Conservation (phyloP, 2,329 filamentous ascomycete genomes). For the Chlorencoelia australis region DNA sequence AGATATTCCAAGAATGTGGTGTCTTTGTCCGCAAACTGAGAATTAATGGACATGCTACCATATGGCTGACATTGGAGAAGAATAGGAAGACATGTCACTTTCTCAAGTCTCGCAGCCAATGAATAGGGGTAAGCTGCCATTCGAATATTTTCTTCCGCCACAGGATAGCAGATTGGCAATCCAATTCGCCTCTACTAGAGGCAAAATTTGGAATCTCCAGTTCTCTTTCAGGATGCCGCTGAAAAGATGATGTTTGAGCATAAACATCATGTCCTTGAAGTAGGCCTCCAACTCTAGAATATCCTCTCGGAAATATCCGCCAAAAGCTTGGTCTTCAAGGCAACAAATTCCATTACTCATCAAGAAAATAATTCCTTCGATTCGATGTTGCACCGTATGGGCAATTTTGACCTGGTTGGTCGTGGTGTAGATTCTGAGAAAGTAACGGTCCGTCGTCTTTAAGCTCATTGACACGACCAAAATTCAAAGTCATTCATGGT, state of each 20-base stretch:
- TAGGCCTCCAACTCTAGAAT: conserved; percentile 16
- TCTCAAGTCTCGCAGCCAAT: too few species aligned
- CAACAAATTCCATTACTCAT: conserved; percentile 8
- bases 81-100: too few species aligned
- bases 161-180: background rate
- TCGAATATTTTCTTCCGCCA: conserved; percentile 2
- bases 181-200: conserved; percentile 3
- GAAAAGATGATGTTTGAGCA: background rate
- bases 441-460: background rate
- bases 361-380: conserved; percentile 1
- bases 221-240: background rate
- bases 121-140: background rate
- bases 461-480: background rate
- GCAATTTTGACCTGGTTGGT: conserved; percentile 3
- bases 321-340: conserved; percentile 1
- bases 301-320: conserved; percentile 11
- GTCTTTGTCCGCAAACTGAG: conserved; percentile 11
- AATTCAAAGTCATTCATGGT: conserved; percentile 8
- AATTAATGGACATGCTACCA: conserved; percentile 9
- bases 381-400: conserved; percentile 6
- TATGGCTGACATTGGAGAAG: background rate
- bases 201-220: conserved; percentile 3
- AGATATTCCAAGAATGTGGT: conserved; percentile 6
- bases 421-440: conserved; percentile 4
- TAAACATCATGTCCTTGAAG: conserved; percentile 4